Evolutionary conservation across 2,329 filamentous ascomycete genomes (phyloP), one percentile per base, ranked within the genome.

Genomic region (Diaporthe aspalathi): DNA sequence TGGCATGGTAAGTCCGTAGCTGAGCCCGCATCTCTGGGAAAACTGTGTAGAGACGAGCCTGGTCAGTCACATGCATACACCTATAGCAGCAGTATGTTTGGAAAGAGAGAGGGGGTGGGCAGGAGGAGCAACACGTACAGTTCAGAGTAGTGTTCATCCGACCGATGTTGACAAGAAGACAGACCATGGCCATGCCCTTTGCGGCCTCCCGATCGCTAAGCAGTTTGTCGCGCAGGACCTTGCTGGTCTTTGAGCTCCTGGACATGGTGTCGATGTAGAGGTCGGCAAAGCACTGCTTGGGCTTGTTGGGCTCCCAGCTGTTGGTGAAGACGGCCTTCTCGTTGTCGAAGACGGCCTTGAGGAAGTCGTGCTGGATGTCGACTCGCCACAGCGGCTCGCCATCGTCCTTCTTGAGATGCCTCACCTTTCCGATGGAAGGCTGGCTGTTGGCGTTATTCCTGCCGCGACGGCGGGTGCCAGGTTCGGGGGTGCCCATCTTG

Each of bases 21-120:
- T 99, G 96, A 38, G 96, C 96, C 82, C 96, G 93, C 96, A 99
- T 99, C 81, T 99, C 96, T 27, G 96, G 96, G 80, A 99, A 99
- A 86, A 99, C 96, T 97, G 80, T 67, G 80, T 67, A 72, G 22
- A 53, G n/a, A 6, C 16, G 1, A 72, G 29, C 11, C n/a, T 24
- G 11, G 20, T 77, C 70, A 77, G 75, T 67, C 70, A 27, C 60
- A 54, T 24, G 66, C 66, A 54, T 24, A 62, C 66, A 43, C 69
- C 27, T 50, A 63, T 29, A 35, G n/a, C n/a, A 27, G 50, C 32
- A 74, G 62, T 38, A 68, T 73, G 27, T 12, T 20, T 32, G 27
- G 43, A 22, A 27, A 5, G 22, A 7, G 17, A 40, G 16, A 22
- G 4, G 14, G 35, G 22, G 20, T 27, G 16, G 9, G 43, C n/a